phyloP scores from a whole-genome alignment of 2,329 filamentous ascomycete species.

The Fusarium sp. region DNA sequence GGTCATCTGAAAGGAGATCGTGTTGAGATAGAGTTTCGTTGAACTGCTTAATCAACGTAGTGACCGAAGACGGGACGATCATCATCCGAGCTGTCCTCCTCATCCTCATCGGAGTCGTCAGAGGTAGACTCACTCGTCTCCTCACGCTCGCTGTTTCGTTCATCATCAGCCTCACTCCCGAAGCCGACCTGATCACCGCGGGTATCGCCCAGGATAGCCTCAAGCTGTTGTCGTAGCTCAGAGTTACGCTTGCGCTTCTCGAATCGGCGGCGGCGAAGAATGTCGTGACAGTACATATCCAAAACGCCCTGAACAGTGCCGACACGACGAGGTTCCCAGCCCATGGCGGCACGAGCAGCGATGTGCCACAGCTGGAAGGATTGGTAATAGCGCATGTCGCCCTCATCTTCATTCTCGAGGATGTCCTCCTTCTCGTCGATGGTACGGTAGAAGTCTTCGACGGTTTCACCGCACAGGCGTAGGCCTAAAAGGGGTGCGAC shows the following conservation, averaged over 20 bases:
- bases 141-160: neutral
- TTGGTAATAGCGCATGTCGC: constrained; percentile 12
- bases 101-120: neutral
- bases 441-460: constrained; percentile 10
- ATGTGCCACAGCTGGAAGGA: constrained; percentile 35
- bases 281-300: constrained; percentile 22
- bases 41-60: neutral
- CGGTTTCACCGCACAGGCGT: constrained; percentile 30
- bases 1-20: too few species aligned
- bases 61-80: constrained; percentile 3
- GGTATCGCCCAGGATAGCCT: constrained; percentile 23
- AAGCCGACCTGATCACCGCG: constrained; percentile 12
- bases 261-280: constrained; percentile 11
- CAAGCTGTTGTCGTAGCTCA: constrained; percentile 8
- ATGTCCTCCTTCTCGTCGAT: constrained; percentile 9
- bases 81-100: neutral
- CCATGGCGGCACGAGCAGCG: constrained; percentile 21
- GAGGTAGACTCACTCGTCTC: neutral
- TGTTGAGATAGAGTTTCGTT: too few species aligned
- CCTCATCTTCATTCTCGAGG: constrained; percentile 3
- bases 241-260: constrained; percentile 14
- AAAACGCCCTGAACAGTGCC: constrained; percentile 7
- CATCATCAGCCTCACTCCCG: constrained; percentile 2
- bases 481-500: constrained; percentile 6
- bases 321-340: constrained; percentile 22